Percentiles rank a stretch among this genome's conserved stretches.
phyloP scores from a whole-genome alignment of 2,329 filamentous ascomycete genomes.

The Cladosporium phlei region DNA sequence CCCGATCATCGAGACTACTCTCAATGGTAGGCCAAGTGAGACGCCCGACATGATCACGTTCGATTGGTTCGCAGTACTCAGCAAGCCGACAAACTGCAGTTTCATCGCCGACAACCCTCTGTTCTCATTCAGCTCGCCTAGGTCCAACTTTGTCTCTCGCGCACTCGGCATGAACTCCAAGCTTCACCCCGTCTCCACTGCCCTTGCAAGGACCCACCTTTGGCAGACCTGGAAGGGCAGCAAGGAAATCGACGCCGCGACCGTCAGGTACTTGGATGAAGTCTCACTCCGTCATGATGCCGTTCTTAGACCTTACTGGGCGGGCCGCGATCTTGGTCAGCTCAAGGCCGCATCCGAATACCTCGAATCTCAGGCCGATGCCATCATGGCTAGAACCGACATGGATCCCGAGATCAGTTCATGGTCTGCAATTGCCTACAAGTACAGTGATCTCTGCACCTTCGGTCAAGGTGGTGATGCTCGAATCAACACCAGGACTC shows the following conservation, averaged over 20 bases:
- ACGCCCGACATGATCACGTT: slow-evolving; percentile 53
- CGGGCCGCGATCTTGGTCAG: slow-evolving; percentile 34
- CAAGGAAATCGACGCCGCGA: slow-evolving; percentile 35
- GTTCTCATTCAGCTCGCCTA: slow-evolving; percentile 41
- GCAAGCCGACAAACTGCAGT: slow-evolving; percentile 35
- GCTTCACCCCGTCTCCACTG: slow-evolving; percentile 35
- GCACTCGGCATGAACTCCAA: slow-evolving; percentile 38
- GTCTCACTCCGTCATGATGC: slow-evolving; percentile 34
- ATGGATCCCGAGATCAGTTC: slow-evolving; percentile 49
- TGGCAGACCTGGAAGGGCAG: slow-evolving; percentile 40
- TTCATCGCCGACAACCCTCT: slow-evolving; percentile 50
- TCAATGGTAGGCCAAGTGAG: slow-evolving; percentile 48
- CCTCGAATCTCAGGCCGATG: slow-evolving; percentile 40
- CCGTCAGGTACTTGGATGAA: slow-evolving; percentile 39
- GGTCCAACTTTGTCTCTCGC: slow-evolving; percentile 31
- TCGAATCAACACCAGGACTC: slow-evolving; percentile 47
- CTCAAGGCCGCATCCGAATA: slow-evolving; percentile 34
- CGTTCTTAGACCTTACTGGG: slow-evolving; percentile 36
- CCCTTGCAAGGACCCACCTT: slow-evolving; percentile 35
- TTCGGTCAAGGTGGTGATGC: slow-evolving; percentile 52
- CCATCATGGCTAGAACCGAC: slow-evolving; percentile 48
- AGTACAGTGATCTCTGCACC: slow-evolving; percentile 48
- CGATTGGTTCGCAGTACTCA: slow-evolving; percentile 38
- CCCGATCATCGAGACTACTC: slow-evolving; percentile 35
- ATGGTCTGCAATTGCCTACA: slow-evolving; percentile 50